Evolutionary conservation across 2,329 filamentous ascomycete species (phyloP).

Genomic region (Penicillium sp.): DNA sequence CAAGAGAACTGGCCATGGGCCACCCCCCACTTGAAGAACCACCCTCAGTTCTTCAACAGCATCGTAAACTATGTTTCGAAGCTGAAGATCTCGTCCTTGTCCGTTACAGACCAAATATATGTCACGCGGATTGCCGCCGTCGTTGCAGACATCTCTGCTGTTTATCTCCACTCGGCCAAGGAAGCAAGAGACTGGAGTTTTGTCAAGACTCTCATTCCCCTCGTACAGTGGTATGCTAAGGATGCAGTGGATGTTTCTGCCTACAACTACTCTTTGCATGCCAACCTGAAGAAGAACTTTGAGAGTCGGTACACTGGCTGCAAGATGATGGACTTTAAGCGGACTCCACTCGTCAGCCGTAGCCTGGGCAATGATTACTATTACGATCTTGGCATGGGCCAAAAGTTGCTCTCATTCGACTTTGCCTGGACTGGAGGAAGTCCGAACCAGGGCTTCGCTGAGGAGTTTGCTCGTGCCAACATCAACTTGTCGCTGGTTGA

Average conservation of each 20-base stretch:
- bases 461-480: slow-evolving; percentile 86
- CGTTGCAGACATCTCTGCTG: slow-evolving; percentile 84
- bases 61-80: slow-evolving; percentile 73
- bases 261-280: slow-evolving; percentile 87
- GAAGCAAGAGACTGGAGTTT: slow-evolving; percentile 73
- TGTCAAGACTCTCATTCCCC: slow-evolving; percentile 72
- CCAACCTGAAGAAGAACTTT: slow-evolving; percentile 85
- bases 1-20: slow-evolving; percentile 98
- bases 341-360: slow-evolving; percentile 69
- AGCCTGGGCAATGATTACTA: slow-evolving; percentile 79
- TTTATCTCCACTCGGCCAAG: slow-evolving; percentile 86
- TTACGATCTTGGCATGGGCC: slow-evolving; percentile 79
- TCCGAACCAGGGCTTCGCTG: slow-evolving; percentile 73
- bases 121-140: slow-evolving; percentile 78
- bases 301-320: slow-evolving; percentile 75
- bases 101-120: slow-evolving; percentile 55
- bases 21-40: slow-evolving; percentile 77
- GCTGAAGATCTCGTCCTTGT: slow-evolving; percentile 60
- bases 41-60: slow-evolving; percentile 73
- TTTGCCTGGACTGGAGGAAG: slow-evolving; percentile 75
- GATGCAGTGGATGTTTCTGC: slow-evolving; percentile 78
- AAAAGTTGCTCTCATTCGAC: slow-evolving; percentile 77
- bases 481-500: slow-evolving; percentile 90
- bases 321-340: slow-evolving; percentile 78
- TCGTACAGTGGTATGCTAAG: slow-evolving; percentile 79